Evolutionary conservation across 2,329 filamentous ascomycete species (phyloP).

Genomic region (Colletotrichum lini): DNA sequence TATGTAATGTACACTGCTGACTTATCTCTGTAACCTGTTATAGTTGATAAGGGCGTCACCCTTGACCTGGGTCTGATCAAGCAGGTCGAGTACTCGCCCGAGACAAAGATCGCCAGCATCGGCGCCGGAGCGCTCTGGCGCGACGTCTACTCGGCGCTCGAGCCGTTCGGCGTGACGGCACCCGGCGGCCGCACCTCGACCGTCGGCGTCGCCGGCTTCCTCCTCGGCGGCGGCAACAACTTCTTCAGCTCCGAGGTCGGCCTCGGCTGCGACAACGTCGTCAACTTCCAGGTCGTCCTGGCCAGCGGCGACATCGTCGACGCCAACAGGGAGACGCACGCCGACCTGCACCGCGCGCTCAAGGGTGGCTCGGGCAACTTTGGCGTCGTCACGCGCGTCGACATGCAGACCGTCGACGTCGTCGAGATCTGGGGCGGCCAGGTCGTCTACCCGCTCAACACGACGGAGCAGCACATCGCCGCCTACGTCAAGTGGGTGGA

Average conservation of each 20-base stretch:
- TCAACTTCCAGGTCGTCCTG: constrained; percentile 61
- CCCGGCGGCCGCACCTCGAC: constrained; percentile 45
- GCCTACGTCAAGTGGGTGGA: constrained; percentile 26
- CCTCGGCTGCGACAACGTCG: constrained; percentile 59
- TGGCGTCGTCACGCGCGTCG: no score
- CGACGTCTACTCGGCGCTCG: constrained; percentile 45
- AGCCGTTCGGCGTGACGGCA: constrained; percentile 42
- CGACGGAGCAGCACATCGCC: constrained; percentile 27
- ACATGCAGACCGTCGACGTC: no score
- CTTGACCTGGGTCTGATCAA: no score
- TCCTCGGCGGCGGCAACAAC: constrained; percentile 43
- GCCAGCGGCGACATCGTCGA: constrained; percentile 58
- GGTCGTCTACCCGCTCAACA: constrained; percentile 15
- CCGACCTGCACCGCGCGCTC: constrained; percentile 61
- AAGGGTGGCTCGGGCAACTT: constrained; percentile 54
- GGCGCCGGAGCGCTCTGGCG: constrained; percentile 48
- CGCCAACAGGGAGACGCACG: constrained; percentile 54
- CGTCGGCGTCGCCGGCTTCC: constrained; percentile 48
- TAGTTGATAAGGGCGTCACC: no score
- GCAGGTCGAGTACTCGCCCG: constrained; percentile 44
- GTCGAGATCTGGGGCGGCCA: background rate
- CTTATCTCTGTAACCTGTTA: no score
- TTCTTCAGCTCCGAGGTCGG: constrained; percentile 43
- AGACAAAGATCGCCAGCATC: constrained; percentile 48
- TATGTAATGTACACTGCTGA: no score